These are phyloP conservation scores for Solanum piurae DNA, from an alignment of 257 asterid genomes.

Conservation along the genomic window DNA sequence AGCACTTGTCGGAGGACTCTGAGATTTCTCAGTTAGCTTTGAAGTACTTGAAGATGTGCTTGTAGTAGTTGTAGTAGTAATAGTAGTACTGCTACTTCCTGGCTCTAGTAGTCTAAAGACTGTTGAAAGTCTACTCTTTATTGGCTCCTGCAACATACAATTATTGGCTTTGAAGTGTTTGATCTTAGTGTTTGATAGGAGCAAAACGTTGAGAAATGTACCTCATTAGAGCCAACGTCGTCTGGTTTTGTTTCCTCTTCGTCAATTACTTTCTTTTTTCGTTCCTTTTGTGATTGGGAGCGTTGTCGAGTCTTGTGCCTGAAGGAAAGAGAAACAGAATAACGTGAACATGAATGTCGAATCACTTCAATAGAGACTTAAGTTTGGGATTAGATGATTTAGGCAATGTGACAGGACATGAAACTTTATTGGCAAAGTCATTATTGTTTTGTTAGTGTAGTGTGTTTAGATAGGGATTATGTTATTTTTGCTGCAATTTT, in stretches of 20 bases:
- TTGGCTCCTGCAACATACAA: slow-evolving; percentile 21
- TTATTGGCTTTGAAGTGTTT: neutral
- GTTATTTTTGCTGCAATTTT: neutral
- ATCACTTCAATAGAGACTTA: neutral
- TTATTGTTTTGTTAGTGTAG: neutral
- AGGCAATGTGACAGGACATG: neutral
- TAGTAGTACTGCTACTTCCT: slow-evolving; percentile 36
- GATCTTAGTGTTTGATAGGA: neutral
- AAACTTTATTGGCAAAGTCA: neutral
- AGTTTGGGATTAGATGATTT: neutral
- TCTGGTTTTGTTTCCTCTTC: slow-evolving; percentile 24
- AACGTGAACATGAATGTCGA: neutral
- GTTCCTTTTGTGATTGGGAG: slow-evolving; percentile 39
- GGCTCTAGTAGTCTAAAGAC: slow-evolving; percentile 34
- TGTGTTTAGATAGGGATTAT: neutral
- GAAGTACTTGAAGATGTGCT: slow-evolving; percentile 41
- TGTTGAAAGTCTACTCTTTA: slow-evolving; percentile 24
- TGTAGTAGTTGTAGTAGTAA: slow-evolving; percentile 10
- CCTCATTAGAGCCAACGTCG: slow-evolving; percentile 23
- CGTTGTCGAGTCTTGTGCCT: slow-evolving; percentile 45
- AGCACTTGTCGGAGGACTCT: slow-evolving; percentile 14
- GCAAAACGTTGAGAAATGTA: neutral
- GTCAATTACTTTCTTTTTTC: slow-evolving; percentile 17
- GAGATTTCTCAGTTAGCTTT: slow-evolving; percentile 19
- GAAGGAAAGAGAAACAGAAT: neutral